A percentile compares a stretch with the other conserved stretches of the same genome.
Evolutionary conservation across 1,284 basidiomycete genomes (phyloP).

Genomic region (Rhodotorula sp.): DNA sequence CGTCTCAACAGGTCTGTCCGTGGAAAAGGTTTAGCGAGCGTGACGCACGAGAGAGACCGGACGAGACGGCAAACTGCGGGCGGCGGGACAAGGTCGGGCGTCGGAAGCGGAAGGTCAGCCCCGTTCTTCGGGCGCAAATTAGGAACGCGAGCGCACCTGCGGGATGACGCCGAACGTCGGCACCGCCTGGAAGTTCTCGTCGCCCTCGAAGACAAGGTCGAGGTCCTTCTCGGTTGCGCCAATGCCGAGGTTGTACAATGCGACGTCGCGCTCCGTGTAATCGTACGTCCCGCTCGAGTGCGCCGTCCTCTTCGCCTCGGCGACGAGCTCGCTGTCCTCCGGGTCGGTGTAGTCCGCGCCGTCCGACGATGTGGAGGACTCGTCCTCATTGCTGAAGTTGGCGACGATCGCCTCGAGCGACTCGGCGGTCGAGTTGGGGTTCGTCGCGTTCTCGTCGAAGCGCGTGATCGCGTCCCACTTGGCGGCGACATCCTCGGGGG

Average conservation of each 20-base stretch:
- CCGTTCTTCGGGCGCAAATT: too few species aligned
- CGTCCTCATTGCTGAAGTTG: constrained; percentile 41
- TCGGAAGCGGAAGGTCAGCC: constrained; percentile 4
- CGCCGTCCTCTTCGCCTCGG: constrained; percentile 72
- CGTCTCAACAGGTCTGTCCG: background rate
- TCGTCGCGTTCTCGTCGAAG: constrained; percentile 71
- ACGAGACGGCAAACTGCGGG: constrained; percentile 71
- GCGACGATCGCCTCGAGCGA: constrained; percentile 62
- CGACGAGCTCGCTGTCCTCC: constrained; percentile 82
- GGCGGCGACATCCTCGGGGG: constrained; percentile 72
- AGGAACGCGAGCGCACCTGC: background rate
- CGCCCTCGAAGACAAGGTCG: constrained; percentile 86
- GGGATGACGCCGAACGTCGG: constrained; percentile 96
- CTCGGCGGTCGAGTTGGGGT: constrained; percentile 72
- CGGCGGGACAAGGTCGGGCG: too few species aligned
- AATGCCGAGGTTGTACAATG: constrained; percentile 93
- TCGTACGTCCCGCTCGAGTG: constrained; percentile 64
- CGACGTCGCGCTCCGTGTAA: constrained; percentile 78
- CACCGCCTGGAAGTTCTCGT: constrained; percentile 80
- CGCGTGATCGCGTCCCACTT: constrained; percentile 80
- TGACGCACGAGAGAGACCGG: constrained; percentile 50
- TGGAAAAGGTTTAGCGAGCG: background rate
- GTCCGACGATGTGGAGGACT: constrained; percentile 21
- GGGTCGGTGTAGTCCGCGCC: constrained; percentile 64
- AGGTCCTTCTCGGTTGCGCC: constrained; percentile 94